These are phyloP conservation scores for Hymenoscyphus fructigenus DNA, from an alignment of 2,329 filamentous ascomycete species.

Conservation along the genomic window DNA sequence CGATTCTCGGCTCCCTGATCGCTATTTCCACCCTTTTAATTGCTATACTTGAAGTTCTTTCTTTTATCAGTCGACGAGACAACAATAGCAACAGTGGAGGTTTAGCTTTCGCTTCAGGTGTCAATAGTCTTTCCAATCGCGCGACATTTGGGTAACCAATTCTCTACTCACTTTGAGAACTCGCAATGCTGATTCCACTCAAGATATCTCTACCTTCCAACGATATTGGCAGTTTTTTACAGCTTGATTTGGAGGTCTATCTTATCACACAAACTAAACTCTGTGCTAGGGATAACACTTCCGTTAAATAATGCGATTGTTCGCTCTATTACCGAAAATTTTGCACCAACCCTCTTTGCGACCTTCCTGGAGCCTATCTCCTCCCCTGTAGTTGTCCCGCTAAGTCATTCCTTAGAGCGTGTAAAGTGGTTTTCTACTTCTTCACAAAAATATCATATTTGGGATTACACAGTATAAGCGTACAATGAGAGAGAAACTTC, in stretches of 20 bases:
- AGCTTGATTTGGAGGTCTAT: constrained; percentile 53
- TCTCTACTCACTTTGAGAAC: neutral
- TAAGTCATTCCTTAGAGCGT: too few species aligned
- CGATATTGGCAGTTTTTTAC: constrained; percentile 53
- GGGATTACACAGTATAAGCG: too few species aligned
- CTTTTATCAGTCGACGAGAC: constrained; percentile 28
- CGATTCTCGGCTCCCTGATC: constrained; percentile 42
- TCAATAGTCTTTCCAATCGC: constrained; percentile 38
- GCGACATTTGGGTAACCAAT: constrained; percentile 38
- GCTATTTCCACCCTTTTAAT: constrained; percentile 43
- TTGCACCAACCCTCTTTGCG: constrained; percentile 53
- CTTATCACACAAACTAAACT: too few species aligned
- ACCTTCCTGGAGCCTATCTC: constrained; percentile 57
- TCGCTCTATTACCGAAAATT: constrained; percentile 44
- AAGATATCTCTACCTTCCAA: constrained; percentile 49
- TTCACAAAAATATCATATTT: too few species aligned
- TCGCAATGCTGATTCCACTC: neutral
- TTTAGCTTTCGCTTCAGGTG: constrained; percentile 31
- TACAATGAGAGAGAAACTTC: too few species aligned
- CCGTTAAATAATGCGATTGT: constrained; percentile 31
- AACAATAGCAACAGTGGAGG: constrained; percentile 39
- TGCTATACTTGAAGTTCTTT: constrained; percentile 45
- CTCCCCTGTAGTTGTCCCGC: too few species aligned
- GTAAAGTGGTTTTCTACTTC: too few species aligned
- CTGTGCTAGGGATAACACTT: constrained; percentile 22